phyloP scores from a whole-genome alignment of 2,329 filamentous ascomycete species.

The Blastomyces silverae region DNA sequence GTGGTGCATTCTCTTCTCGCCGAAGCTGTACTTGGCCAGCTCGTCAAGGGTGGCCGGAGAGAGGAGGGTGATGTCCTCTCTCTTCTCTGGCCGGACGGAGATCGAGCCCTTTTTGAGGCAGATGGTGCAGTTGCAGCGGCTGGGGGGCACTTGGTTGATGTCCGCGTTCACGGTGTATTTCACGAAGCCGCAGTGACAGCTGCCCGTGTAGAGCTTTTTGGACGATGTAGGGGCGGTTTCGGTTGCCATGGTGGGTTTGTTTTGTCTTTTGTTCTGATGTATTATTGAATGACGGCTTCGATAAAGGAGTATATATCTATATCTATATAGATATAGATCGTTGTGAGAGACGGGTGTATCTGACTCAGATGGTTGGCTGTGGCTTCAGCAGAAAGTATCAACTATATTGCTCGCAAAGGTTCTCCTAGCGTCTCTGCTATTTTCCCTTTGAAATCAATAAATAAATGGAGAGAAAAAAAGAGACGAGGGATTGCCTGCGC shows the following conservation, averaged over 20 bases:
- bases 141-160: slow-evolving; percentile 15
- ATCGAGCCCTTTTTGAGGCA: slow-evolving; percentile 19
- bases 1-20: slow-evolving; percentile 13
- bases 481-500: too few relatives aligned
- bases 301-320: too few relatives aligned
- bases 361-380: neutral
- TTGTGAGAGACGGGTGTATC: neutral
- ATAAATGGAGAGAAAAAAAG: too few relatives aligned
- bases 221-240: neutral
- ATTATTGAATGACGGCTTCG: neutral
- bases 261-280: neutral
- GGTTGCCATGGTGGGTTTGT: neutral
- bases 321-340: neutral
- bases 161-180: slow-evolving; percentile 22
- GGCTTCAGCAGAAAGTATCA: neutral
- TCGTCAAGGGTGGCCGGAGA: slow-evolving; percentile 16
- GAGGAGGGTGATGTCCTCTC: slow-evolving; percentile 15
- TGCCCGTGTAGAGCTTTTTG: slow-evolving; percentile 16
- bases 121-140: slow-evolving; percentile 20
- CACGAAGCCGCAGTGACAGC: slow-evolving; percentile 20
- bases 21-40: slow-evolving; percentile 16
- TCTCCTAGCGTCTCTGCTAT: neutral
- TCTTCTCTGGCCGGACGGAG: neutral
- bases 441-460: too few relatives aligned
- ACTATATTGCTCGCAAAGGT: neutral